A percentile compares a stretch with the other conserved stretches of the same genome.
phyloP scores from a whole-genome alignment of 768 basidiomycete species.

The Boletus vinaceobasis region DNA sequence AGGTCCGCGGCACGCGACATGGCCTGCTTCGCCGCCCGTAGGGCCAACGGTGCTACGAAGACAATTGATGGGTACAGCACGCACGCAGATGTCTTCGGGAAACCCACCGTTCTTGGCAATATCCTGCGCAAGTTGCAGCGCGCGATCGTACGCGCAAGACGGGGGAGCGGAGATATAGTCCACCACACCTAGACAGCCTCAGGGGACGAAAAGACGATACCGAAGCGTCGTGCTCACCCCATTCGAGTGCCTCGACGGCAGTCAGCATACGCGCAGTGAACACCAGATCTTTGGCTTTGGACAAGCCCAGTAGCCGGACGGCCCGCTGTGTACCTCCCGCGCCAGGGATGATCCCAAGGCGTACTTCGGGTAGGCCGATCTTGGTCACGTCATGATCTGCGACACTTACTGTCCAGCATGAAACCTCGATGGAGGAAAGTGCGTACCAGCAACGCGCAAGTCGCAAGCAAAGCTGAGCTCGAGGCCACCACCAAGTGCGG shows the following conservation, averaged over 20 bases:
- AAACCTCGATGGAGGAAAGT: neutral
- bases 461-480: conserved; percentile 89
- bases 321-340: conserved; percentile 87
- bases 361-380: conserved; percentile 82
- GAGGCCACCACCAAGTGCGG: conserved; percentile 89
- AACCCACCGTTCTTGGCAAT: conserved; percentile 64
- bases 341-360: conserved; percentile 83
- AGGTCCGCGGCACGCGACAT: conserved; percentile 79
- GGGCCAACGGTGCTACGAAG: conserved; percentile 70
- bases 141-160: conserved; percentile 61
- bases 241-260: conserved; percentile 65
- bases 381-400: conserved; percentile 68
- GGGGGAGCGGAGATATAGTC: conserved; percentile 72
- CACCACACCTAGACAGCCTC: conserved; percentile 59
- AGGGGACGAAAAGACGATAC: neutral
- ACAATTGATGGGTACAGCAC: neutral
- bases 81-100: neutral
- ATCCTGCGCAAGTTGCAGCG: conserved; percentile 63
- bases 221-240: conserved; percentile 44
- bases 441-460: conserved; percentile 80
- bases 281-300: conserved; percentile 83
- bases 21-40: conserved; percentile 85
- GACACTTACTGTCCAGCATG: neutral
- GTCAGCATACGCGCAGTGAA: conserved; percentile 73
- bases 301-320: conserved; percentile 70